Base-by-base conservation (phyloP, 768 basidiomycete genomes). In the Obba rivulosa region DNA sequence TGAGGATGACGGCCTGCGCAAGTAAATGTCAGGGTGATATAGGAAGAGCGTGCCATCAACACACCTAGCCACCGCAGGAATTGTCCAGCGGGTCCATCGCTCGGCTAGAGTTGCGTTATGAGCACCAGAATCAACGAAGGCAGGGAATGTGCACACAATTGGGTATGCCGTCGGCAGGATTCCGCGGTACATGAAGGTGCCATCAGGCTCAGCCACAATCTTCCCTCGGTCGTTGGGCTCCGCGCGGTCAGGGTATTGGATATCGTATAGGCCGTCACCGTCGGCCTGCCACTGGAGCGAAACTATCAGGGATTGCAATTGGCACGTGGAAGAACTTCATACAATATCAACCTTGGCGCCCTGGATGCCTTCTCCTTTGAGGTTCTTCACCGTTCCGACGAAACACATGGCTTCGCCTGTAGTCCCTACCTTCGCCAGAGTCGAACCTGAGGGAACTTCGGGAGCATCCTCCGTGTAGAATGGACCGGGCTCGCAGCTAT, bases 281-380 rank as follows among this genome's bases (percentile, higher is more conserved):
- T 69, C 69, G 28, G 69, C 66, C 59, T 71, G 70, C 70, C 70
- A 72, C 65, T 66, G 44, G 11, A 16, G 8, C 24, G 25, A 3
- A 45, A 45, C 37, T 14, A 34, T 8, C n/a, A 34, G 21, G 23
- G 3, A 10, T 36, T 18, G 20, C 1, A 0, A 2, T 23, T 18
- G 18, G 9, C 17, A 22, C n/a, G 31, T n/a, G 35, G 5, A 23
- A 8, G 17, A 3, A 2, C 55, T 63, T 48, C n/a, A n/a, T 18
- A 66, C 65, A 28, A 70, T 65, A 34, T 72, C 69, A 25, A 66
- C 62, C 24, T 62, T 66, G 36, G 61, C 66, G 17, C 55, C 62
- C 28, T 53, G 35, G 45, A 69, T 54, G 4, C 57, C 59, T 20
- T 68, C 62, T 16, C 69, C 69, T 25, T 65, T 55, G 13, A 62